phyloP scores from a whole-genome alignment of 805 yeast genomes.

The Candida arabinofermentans region DNA sequence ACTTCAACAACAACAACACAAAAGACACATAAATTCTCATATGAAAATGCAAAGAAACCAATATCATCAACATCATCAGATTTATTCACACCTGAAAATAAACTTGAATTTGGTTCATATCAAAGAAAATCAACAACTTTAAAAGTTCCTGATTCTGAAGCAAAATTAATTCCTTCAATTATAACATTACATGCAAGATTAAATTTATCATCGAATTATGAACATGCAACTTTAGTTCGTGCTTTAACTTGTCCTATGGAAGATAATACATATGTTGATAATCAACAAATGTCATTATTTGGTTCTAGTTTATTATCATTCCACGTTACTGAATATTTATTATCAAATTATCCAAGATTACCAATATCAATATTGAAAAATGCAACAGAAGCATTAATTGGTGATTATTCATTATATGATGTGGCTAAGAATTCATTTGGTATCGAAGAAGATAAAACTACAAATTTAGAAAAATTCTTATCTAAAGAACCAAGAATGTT shows the following conservation, averaged over 20 bases:
- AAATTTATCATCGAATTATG: constrained; percentile 51
- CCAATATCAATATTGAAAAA: constrained; percentile 75
- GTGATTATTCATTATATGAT: constrained; percentile 57
- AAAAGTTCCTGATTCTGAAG: constrained; percentile 46
- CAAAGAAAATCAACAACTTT: constrained; percentile 22
- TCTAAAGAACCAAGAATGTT: constrained; percentile 64
- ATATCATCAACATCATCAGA: constrained; percentile 10
- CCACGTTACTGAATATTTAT: constrained; percentile 68
- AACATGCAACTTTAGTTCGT: constrained; percentile 70
- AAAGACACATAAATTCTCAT: constrained; percentile 23
- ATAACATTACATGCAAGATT: constrained; percentile 77
- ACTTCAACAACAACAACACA: constrained; percentile 7
- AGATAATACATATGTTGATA: constrained; percentile 54
- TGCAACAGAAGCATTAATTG: constrained; percentile 73
- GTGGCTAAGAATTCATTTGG: constrained; percentile 81
- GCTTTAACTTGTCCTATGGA: constrained; percentile 57
- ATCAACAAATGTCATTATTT: constrained; percentile 73
- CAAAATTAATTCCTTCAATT: constrained; percentile 63
- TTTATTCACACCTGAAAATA: constrained; percentile 17
- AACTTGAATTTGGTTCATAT: constrained; percentile 32
- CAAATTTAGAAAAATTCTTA: constrained; percentile 62
- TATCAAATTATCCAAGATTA: constrained; percentile 80
- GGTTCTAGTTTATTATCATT: constrained; percentile 76
- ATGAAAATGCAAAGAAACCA: constrained; percentile 25
- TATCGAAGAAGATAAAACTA: constrained; percentile 66